Percentiles rank a stretch among this genome's conserved stretches.
phyloP scores from a whole-genome alignment of 2,329 filamentous ascomycete genomes.

The Alternaria arbusti region DNA sequence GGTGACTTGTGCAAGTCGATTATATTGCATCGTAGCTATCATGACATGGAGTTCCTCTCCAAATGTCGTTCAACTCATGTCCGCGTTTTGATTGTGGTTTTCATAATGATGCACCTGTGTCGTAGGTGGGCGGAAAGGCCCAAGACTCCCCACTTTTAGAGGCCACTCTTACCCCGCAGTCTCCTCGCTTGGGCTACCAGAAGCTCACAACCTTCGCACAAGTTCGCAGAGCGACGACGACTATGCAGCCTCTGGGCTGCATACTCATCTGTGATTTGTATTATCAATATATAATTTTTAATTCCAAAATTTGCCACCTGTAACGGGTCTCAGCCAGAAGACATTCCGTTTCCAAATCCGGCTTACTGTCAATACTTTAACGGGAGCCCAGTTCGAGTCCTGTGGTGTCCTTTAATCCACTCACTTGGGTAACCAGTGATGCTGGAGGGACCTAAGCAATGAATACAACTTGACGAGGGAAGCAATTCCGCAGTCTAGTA shows the following conservation, averaged over 20 bases:
- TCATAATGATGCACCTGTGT: background rate
- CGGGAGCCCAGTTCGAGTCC: conserved; percentile 53
- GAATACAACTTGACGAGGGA: conserved; percentile 51
- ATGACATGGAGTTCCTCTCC: background rate
- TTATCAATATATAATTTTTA: conserved; percentile 4
- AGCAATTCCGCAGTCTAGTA: conserved; percentile 52
- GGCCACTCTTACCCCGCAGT: background rate
- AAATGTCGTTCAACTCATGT: background rate
- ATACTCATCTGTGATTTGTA: accelerated
- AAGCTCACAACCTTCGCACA: background rate
- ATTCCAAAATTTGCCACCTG: conserved; percentile 32
- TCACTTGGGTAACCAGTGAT: conserved; percentile 50
- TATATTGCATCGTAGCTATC: background rate
- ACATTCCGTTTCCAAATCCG: conserved; percentile 41
- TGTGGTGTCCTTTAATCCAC: conserved; percentile 48
- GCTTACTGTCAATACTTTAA: conserved; percentile 39
- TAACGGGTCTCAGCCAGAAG: conserved; percentile 46
- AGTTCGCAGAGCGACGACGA: no score
- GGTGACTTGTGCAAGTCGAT: background rate
- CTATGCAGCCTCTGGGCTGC: background rate
- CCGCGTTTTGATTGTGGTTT: background rate
- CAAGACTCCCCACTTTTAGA: background rate
- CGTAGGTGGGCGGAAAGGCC: background rate
- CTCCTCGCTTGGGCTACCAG: background rate
- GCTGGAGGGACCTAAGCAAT: conserved; percentile 53